A percentile compares a stretch with the other conserved stretches of the same genome.
phyloP scores from a whole-genome alignment of 306 rosid genomes.

The Prunus mongolica region DNA sequence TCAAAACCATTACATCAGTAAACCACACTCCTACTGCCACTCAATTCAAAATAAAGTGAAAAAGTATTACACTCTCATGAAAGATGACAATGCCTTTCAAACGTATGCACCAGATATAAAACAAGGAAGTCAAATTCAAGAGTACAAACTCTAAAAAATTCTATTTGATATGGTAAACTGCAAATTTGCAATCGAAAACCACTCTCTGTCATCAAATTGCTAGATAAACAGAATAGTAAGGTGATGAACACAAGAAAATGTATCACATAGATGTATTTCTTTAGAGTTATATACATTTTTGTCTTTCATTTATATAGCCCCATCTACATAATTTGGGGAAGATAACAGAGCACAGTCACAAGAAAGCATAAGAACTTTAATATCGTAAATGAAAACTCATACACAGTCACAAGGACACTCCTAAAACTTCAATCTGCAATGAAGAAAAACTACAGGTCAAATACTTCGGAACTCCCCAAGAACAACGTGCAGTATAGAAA shows the following conservation, averaged over 20 bases:
- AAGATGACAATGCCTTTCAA: not conserved
- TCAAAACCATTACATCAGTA: not conserved
- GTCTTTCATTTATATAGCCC: not conserved
- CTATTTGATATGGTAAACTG: not conserved
- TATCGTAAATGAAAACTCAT: not conserved
- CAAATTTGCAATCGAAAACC: not conserved
- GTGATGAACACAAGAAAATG: not conserved
- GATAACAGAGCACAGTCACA: not conserved
- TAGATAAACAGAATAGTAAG: not conserved
- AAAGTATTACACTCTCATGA: not conserved
- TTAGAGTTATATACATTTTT: no score
- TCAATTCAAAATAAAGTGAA: constrained; percentile 9
- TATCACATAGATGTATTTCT: not conserved
- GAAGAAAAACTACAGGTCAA: not conserved
- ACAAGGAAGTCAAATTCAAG: not conserved
- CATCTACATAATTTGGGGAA: not conserved
- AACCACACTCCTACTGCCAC: not conserved
- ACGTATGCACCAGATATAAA: not conserved
- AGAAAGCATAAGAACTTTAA: not conserved
- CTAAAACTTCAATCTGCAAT: not conserved
- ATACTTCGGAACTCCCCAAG: not conserved
- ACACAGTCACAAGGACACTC: not conserved
- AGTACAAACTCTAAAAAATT: not conserved
- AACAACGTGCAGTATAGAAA: not conserved
- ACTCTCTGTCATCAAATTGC: not conserved